Evolutionary conservation across 1,139 yeast genomes (phyloP).

Genomic region (Candida sp.): DNA sequence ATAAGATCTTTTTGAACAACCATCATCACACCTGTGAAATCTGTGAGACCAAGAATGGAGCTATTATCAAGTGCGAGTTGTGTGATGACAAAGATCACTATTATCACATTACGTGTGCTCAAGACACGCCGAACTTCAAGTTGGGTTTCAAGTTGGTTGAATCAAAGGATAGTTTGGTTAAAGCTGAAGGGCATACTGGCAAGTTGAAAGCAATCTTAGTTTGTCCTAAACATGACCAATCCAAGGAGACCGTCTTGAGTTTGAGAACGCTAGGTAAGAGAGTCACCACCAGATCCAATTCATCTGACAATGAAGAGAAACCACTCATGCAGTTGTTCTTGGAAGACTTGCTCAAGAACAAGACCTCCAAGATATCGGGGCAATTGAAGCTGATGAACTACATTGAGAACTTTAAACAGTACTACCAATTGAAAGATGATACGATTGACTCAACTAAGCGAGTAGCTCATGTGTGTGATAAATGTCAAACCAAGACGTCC

Average conservation of each 20-base stretch:
- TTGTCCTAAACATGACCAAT: conserved; percentile 43
- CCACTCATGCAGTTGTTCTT: conserved; percentile 47
- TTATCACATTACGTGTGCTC: conserved; percentile 75
- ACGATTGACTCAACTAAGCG: not conserved
- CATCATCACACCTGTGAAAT: conserved; percentile 27
- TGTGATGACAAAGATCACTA: conserved; percentile 23
- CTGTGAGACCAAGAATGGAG: conserved; percentile 33
- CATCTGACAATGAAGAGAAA: conserved; percentile 21
- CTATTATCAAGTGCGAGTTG: conserved; percentile 32
- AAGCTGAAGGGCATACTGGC: conserved; percentile 37
- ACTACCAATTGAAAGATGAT: conserved; percentile 3
- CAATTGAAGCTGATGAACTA: conserved; percentile 30
- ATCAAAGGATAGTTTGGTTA: conserved; percentile 17
- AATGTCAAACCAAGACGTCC: conserved; percentile 31
- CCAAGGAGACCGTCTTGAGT: conserved; percentile 16
- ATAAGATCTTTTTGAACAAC: conserved; percentile 30
- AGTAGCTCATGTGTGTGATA: conserved; percentile 17
- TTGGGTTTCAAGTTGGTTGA: conserved; percentile 49
- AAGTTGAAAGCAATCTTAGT: conserved; percentile 43
- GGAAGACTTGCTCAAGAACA: conserved; percentile 39
- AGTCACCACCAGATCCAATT: conserved; percentile 21
- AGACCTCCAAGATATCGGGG: not conserved
- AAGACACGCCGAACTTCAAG: conserved; percentile 44
- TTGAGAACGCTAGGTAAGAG: conserved; percentile 40
- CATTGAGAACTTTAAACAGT: conserved; percentile 23